Percentiles rank a stretch among this genome's conserved stretches.
Conservation (phyloP, 1,284 basidiomycete species). For the Leucoagaricus sp. region DNA sequence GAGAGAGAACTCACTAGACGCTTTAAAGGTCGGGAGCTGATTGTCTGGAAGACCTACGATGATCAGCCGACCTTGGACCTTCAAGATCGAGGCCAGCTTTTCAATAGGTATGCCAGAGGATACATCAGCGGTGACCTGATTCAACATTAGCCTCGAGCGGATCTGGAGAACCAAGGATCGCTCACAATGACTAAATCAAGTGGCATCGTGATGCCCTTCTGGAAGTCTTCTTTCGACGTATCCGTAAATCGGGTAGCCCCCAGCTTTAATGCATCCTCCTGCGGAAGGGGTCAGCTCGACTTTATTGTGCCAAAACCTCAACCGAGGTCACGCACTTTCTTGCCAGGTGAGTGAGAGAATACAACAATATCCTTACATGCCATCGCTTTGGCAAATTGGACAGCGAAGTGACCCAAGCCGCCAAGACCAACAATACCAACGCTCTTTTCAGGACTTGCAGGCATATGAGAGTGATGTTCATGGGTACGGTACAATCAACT, state of each 20-base stretch:
- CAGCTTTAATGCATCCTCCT: constrained; percentile 64
- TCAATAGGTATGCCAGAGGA: constrained; percentile 51
- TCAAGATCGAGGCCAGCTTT: constrained; percentile 23
- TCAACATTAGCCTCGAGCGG: constrained; percentile 28
- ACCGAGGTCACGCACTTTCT: constrained; percentile 34
- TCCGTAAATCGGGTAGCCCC: constrained; percentile 58
- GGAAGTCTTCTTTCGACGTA: constrained; percentile 43
- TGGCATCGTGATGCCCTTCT: constrained; percentile 40
- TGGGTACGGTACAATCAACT: no score
- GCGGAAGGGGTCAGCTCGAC: neutral
- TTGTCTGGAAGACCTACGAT: constrained; percentile 37
- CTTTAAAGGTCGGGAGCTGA: constrained; percentile 23
- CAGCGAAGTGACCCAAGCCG: constrained; percentile 56
- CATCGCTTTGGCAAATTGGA: constrained; percentile 58
- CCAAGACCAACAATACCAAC: constrained; percentile 70
- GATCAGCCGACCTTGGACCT: constrained; percentile 26
- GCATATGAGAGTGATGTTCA: neutral
- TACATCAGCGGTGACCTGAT: constrained; percentile 53
- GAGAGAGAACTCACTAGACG: constrained; percentile 18
- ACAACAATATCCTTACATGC: constrained; percentile 61
- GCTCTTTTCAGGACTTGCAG: constrained; percentile 61
- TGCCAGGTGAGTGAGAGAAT: constrained; percentile 64
- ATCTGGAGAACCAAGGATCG: constrained; percentile 32
- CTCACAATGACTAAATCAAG: constrained; percentile 68
- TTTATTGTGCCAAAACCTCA: neutral